phyloP scores from a whole-genome alignment of 23 red algal species.

The Gracilaria caudata region DNA sequence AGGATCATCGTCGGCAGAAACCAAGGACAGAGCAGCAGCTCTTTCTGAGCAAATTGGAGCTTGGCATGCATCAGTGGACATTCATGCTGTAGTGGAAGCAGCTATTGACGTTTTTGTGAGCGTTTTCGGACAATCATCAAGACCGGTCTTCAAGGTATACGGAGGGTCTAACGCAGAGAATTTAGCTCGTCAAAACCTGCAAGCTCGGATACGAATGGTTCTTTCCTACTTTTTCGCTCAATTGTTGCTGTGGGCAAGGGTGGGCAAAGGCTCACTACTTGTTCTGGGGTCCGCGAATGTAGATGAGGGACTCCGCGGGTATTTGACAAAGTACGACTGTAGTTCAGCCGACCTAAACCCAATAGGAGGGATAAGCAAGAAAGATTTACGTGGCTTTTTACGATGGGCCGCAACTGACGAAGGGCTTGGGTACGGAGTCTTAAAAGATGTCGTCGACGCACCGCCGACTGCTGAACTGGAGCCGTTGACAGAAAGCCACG shows the following conservation, averaged over 20 bases:
- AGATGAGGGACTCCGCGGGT: slow-evolving; percentile 95
- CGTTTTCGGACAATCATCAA: slow-evolving; percentile 55
- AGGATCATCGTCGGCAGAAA: slow-evolving; percentile 78
- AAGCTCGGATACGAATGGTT: slow-evolving; percentile 96
- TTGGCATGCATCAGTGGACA: slow-evolving; percentile 85
- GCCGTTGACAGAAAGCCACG: slow-evolving; percentile 73
- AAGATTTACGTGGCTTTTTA: slow-evolving; percentile 85
- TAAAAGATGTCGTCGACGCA: slow-evolving; percentile 81
- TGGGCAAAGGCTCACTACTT: slow-evolving; percentile 69
- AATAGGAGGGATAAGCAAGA: slow-evolving; percentile 95
- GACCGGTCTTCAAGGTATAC: slow-evolving; percentile 78
- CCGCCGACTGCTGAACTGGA: slow-evolving; percentile 98
- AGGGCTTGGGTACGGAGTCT: slow-evolving; percentile 78
- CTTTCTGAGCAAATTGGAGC: slow-evolving; percentile 92
- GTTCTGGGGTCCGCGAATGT: slow-evolving; percentile 98
- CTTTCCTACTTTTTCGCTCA: slow-evolving; percentile 92
- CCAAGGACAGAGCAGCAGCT: slow-evolving; percentile 59
- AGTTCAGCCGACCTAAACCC: slow-evolving; percentile 97
- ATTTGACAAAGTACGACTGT: slow-evolving; percentile 99
- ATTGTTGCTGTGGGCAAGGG: slow-evolving; percentile 81
- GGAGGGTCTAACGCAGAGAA: slow-evolving; percentile 91
- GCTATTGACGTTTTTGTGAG: slow-evolving; percentile 68
- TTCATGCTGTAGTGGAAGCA: slow-evolving; percentile 71
- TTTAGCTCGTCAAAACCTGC: slow-evolving; percentile 90
- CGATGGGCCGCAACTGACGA: slow-evolving; percentile 71